phyloP scores from a whole-genome alignment of 2,329 filamentous ascomycete genomes.

The Colletotrichum sp. region DNA sequence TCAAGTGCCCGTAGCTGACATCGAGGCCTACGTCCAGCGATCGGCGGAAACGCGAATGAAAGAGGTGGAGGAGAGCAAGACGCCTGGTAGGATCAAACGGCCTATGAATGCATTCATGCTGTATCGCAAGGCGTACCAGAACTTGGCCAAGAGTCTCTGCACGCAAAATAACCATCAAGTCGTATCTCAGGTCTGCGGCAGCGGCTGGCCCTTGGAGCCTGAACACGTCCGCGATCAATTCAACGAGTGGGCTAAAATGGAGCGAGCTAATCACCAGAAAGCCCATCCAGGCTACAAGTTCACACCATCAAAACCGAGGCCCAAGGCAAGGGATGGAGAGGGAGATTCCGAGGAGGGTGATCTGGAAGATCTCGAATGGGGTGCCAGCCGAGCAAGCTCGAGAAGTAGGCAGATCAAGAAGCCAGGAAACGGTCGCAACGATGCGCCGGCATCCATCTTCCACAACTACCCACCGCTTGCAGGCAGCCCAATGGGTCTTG shows the following conservation, averaged over 20 bases:
- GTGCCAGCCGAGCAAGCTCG: slow-evolving; percentile 31
- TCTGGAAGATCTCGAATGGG: slow-evolving; percentile 51
- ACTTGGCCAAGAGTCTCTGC: slow-evolving; percentile 82
- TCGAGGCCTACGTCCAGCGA: slow-evolving; percentile 80
- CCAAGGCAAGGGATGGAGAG: slow-evolving; percentile 39
- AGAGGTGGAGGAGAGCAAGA: slow-evolving; percentile 73
- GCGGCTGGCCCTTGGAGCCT: slow-evolving; percentile 85
- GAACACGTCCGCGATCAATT: slow-evolving; percentile 76
- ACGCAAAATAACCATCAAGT: slow-evolving; percentile 91
- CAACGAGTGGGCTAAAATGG: slow-evolving; percentile 78
- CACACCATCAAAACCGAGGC: slow-evolving; percentile 75
- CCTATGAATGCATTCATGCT: slow-evolving; percentile 99
- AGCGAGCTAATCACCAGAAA: slow-evolving; percentile 82
- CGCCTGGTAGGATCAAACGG: slow-evolving; percentile 79
- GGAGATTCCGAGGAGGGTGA: slow-evolving; percentile 49
- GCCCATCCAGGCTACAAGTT: slow-evolving; percentile 96
- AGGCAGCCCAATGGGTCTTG: slow-evolving; percentile 19
- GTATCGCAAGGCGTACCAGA: slow-evolving; percentile 91
- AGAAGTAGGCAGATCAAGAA: slow-evolving; percentile 31
- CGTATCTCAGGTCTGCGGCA: slow-evolving; percentile 85
- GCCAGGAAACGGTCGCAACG: slow-evolving; percentile 34
- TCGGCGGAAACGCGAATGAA: slow-evolving; percentile 66
- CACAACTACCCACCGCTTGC: slow-evolving; percentile 10
- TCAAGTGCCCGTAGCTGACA: slow-evolving; percentile 73
- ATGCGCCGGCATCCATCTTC: slow-evolving; percentile 24